phyloP scores from a whole-genome alignment of 495 filamentous ascomycete genomes.

The Geoglossum glabrum region DNA sequence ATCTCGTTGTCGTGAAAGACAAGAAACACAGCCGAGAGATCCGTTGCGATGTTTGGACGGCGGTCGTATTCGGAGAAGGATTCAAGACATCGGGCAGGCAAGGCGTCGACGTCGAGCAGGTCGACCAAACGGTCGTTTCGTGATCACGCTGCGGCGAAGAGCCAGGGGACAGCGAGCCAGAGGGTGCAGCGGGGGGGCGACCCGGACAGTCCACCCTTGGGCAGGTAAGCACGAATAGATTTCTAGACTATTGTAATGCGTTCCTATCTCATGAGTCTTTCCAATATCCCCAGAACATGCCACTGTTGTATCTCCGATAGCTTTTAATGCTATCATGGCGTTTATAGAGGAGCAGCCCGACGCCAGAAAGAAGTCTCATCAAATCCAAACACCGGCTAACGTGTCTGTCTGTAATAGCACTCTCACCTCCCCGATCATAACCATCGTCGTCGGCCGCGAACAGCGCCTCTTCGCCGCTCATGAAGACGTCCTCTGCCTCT shows the following conservation, averaged over 20 bases:
- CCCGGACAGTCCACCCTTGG: neutral
- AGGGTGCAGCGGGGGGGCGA: neutral
- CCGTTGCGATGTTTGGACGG: neutral
- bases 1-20: neutral
- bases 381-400: too few species aligned
- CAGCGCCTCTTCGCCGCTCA: slow-evolving; percentile 60
- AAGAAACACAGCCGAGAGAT: neutral
- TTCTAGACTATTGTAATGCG: too few species aligned
- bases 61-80: neutral
- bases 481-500: slow-evolving; percentile 40
- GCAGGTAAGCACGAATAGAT: neutral
- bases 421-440: slow-evolving; percentile 61
- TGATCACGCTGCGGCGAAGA: neutral
- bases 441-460: slow-evolving; percentile 58
- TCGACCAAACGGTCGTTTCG: neutral
- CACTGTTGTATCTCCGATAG: too few species aligned
- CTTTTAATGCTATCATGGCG: too few species aligned
- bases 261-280: too few species aligned
- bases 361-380: too few species aligned
- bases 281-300: too few species aligned
- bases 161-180: neutral
- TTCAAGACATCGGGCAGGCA: neutral
- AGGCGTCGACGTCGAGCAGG: neutral
- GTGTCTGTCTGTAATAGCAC: too few species aligned
- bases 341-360: too few species aligned